A percentile compares a stretch with the other conserved stretches of the same genome.
Conservation (phyloP, 179 eudicot species). For the Beta lomatogona region DNA sequence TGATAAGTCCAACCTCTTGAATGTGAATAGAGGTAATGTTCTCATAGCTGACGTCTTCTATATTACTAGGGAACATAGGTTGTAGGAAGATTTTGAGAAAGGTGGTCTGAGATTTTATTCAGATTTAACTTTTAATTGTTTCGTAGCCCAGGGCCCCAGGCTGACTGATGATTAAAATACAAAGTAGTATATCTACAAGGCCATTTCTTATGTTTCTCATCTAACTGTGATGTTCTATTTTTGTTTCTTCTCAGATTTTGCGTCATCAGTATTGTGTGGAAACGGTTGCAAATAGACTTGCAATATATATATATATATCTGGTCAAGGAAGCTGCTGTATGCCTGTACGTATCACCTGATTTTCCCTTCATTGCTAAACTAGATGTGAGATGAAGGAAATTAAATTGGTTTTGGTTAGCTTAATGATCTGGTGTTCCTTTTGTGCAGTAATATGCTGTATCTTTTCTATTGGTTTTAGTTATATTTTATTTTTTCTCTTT, state of each 20-base stretch:
- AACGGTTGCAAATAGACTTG: not conserved
- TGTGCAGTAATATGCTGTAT: slow-evolving; percentile 18
- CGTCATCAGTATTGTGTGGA: slow-evolving; percentile 3
- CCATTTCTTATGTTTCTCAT: not conserved
- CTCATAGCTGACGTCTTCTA: not conserved
- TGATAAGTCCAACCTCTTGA: slow-evolving; percentile 23
- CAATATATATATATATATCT: not conserved
- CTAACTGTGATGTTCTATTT: not conserved
- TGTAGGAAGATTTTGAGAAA: not conserved
- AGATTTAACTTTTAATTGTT: not conserved
- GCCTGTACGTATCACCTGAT: slow-evolving; percentile 17
- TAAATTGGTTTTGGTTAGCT: not conserved
- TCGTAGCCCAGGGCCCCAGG: not conserved
- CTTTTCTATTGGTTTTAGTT: not conserved
- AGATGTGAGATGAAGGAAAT: slow-evolving; percentile 5
- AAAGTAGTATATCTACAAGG: not conserved
- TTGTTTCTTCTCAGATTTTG: slow-evolving; percentile 22
- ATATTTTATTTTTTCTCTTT: not conserved
- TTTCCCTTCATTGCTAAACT: slow-evolving; percentile 12
- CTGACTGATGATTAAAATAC: no score
- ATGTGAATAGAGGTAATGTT: slow-evolving; percentile 30
- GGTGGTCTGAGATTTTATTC: not conserved
- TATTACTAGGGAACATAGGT: not conserved
- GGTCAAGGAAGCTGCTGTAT: slow-evolving; percentile 16
- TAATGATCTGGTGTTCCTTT: not conserved